These are phyloP conservation scores for Picochlorum sp. DNA, from an alignment of 139 green algal species.

Conservation along the genomic window DNA sequence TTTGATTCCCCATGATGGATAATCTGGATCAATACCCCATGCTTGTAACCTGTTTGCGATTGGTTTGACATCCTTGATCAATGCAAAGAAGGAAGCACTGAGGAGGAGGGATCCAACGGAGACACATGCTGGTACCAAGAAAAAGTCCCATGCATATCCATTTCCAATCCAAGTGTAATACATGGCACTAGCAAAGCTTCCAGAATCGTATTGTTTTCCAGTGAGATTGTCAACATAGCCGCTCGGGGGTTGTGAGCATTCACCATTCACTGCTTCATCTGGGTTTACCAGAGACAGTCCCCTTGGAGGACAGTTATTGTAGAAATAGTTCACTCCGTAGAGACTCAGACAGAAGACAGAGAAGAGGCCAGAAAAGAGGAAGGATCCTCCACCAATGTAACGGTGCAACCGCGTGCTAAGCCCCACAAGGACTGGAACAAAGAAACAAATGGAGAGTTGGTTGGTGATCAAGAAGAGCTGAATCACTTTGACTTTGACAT, in stretches of 20 bases:
- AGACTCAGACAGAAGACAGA: constrained; percentile 14
- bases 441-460: constrained; percentile 57
- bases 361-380: constrained; percentile 24
- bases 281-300: no score
- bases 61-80: background rate
- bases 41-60: background rate
- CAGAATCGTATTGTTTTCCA: background rate
- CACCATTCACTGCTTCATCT: no score
- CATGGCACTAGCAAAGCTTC: constrained; percentile 9
- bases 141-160: constrained; percentile 29
- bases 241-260: background rate
- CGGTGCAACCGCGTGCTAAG: constrained; percentile 19
- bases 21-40: background rate
- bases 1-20: constrained; percentile 5
- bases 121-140: constrained; percentile 21
- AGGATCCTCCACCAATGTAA: constrained; percentile 17
- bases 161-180: constrained; percentile 34
- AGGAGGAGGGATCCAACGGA: constrained; percentile 26
- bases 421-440: constrained; percentile 50
- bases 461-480: constrained; percentile 75
- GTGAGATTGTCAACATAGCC: constrained; percentile 2
- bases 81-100: background rate
- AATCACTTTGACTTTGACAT: constrained; percentile 7
- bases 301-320: no score
- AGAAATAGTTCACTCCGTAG: constrained; percentile 24